Conservation (phyloP, 2,329 filamentous ascomycete species). For the Diaporthe aspalathi region DNA sequence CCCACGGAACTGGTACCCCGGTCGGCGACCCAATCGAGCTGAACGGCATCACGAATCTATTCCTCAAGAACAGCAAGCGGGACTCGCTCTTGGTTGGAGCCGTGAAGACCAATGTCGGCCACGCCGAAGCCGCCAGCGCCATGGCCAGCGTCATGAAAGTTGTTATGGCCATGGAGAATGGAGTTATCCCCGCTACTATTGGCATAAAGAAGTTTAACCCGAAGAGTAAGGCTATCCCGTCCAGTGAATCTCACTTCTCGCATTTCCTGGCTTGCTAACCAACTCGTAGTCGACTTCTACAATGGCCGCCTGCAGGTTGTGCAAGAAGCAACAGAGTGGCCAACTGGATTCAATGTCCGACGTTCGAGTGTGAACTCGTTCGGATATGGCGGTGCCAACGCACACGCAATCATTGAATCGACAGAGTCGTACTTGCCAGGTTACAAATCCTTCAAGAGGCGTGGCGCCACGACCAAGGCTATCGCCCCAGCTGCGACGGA, state of each 20-base stretch:
- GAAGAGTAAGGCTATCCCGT: background rate
- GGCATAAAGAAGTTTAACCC: constrained; percentile 39
- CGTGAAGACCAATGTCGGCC: constrained; percentile 47
- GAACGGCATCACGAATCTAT: background rate
- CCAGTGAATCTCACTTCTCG: background rate
- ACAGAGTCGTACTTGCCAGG: background rate
- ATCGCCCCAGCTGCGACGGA: constrained; percentile 45
- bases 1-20: constrained; percentile 16
- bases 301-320: background rate
- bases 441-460: constrained; percentile 42
- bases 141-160: constrained; percentile 24
- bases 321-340: background rate
- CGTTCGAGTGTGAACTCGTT: constrained; percentile 41
- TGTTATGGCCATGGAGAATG: background rate
- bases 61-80: background rate
- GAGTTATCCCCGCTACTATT: constrained; percentile 44
- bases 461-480: constrained; percentile 33
- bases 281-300: constrained; percentile 38
- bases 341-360: constrained; percentile 43
- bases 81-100: constrained; percentile 46
- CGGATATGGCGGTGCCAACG: constrained; percentile 39
- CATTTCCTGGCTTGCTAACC: background rate
- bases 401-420: background rate
- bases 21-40: constrained; percentile 26
- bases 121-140: constrained; percentile 18